Percentiles rank a stretch among this genome's conserved stretches.
Evolutionary conservation across 345 rosid species (phyloP).

Genomic region (Gossypium stocksii): DNA sequence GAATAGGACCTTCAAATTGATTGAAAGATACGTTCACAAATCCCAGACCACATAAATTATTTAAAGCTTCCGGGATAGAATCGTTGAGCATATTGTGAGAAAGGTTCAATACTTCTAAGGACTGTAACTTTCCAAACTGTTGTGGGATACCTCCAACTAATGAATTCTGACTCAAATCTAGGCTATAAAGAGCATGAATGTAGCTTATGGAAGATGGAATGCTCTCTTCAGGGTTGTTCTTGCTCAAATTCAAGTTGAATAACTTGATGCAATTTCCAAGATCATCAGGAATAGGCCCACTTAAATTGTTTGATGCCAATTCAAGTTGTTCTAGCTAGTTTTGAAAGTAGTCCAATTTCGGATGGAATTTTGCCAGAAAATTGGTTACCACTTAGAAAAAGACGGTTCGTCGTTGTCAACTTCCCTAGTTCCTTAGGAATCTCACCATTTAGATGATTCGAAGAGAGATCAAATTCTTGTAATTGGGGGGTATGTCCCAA

Average conservation of each 20-base stretch:
- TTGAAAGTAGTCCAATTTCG: conserved; percentile 4
- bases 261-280: conserved; percentile 11
- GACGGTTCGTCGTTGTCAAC: background rate
- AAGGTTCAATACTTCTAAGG: conserved; percentile 21
- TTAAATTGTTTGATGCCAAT: conserved; percentile 30
- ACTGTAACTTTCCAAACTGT: conserved; percentile 1
- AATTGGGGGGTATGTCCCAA: conserved; percentile 24
- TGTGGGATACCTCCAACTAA: conserved; percentile 27
- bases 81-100: conserved; percentile 32
- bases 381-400: conserved; percentile 18
- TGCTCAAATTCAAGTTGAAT: conserved; percentile 29
- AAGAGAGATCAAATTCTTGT: conserved; percentile 32
- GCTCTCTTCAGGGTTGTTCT: conserved; percentile 19
- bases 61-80: conserved; percentile 13
- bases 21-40: conserved; percentile 31
- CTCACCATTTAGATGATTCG: conserved; percentile 27
- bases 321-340: conserved; percentile 22
- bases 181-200: background rate
- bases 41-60: background rate
- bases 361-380: conserved; percentile 18
- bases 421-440: conserved; percentile 34
- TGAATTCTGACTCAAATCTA: conserved; percentile 31
- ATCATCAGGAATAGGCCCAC: conserved; percentile 8
- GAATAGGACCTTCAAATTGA: conserved; percentile 30
- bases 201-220: conserved; percentile 22